phyloP scores from a whole-genome alignment of 176 grass and related monocot species.

The Raddia guianensis region DNA sequence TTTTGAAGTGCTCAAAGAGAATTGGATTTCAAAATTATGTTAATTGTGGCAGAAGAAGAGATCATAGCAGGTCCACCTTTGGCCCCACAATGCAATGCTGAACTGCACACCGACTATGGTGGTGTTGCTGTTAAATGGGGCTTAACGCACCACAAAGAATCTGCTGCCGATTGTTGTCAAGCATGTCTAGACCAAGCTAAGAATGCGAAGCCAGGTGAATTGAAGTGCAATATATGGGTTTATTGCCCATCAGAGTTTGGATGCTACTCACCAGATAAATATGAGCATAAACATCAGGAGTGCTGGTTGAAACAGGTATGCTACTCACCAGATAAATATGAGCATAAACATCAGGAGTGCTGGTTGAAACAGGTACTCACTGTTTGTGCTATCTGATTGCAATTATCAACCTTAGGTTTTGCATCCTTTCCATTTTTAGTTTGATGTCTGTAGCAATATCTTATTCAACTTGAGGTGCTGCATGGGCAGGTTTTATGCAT shows the following conservation, averaged over 20 bases:
- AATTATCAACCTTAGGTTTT: background rate
- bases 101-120: slow-evolving; percentile 85
- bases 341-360: slow-evolving; percentile 99
- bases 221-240: slow-evolving; percentile 98
- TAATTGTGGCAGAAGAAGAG: slow-evolving; percentile 64
- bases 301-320: slow-evolving; percentile 99
- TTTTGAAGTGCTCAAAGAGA: slow-evolving; percentile 17
- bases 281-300: slow-evolving; percentile 99
- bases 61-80: slow-evolving; percentile 85
- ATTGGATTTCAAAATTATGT: slow-evolving; percentile 18
- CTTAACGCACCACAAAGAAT: slow-evolving; percentile 94
- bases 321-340: slow-evolving; percentile 92
- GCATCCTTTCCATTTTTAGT: slow-evolving; percentile 21
- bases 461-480: background rate
- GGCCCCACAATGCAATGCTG: slow-evolving; percentile 71
- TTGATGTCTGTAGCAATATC: background rate
- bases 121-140: slow-evolving; percentile 94
- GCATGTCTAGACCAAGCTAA: slow-evolving; percentile 92
- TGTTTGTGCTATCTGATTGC: slow-evolving; percentile 16
- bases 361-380: slow-evolving; percentile 91
- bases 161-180: slow-evolving; percentile 91
- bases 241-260: slow-evolving; percentile 98
- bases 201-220: slow-evolving; percentile 75
- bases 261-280: slow-evolving; percentile 92
- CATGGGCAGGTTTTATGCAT: background rate